Base-by-base conservation (phyloP, 2,329 filamentous ascomycete species). In the Mycosphaerella sp. region DNA sequence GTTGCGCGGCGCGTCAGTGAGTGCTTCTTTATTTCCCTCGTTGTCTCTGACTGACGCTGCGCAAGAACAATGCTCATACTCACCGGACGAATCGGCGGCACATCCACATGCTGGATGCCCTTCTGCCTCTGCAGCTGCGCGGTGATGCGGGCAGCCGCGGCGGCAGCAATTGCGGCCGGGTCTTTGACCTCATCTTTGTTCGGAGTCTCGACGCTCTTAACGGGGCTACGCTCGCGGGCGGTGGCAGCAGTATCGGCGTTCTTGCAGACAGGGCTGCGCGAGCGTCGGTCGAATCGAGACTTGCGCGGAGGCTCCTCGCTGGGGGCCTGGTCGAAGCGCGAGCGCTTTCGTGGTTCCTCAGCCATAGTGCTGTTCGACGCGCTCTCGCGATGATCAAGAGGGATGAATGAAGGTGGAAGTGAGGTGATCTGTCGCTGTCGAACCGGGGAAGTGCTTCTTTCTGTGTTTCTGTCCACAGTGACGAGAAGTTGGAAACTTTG, bases 221-320 rank as follows among this genome's bases (percentile, higher is more conserved):
- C 70, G 17, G 91, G 91, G 70, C 90, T 96, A 63, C 92, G 87
- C 64, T 89, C 89, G 69, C 92, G 84, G 62, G 79, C 34, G 12
- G 6, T 29, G 26, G 34, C 76, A 44, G 81, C 74, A 26, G 48
- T 47, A 58, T 95, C 88, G 26, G 82, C 77, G 63, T 84, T 81
- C 66, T 82, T 80, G 26, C 78, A 73, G 55, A 26, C 82, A 12
- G 62, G 62, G 23, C 61, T 61, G 48, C 89, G 86, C 55, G 93
- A 97, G 65, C 93, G 86, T 65, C 91, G 84, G 73, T 96, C 92
- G 72, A 95, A 96, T 69, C 91, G 83, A 47, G 90, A 95, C 42
- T 80, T 69, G 58, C 72, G 71, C 17, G 62, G 57, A 66, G 84
- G 85, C 54, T 86, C 83, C 67, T 93, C 89, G 5, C 87, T 84